Evolutionary conservation across 345 rosid genomes (phyloP).

Genomic region (Ailanthus altissimus): DNA sequence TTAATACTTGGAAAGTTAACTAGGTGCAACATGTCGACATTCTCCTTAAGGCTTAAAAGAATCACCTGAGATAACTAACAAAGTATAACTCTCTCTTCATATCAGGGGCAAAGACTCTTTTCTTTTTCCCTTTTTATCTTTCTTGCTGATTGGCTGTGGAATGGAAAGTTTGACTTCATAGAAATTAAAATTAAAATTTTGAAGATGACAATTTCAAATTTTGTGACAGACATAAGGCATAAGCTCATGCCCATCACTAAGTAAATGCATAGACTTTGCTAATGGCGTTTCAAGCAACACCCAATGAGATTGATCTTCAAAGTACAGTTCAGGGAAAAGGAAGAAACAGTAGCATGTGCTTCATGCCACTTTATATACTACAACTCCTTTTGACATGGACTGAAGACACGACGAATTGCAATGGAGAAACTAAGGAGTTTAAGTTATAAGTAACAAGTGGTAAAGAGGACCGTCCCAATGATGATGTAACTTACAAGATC

Average conservation of each 20-base stretch:
- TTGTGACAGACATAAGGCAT: not conserved
- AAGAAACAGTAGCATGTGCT: not conserved
- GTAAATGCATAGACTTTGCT: not conserved
- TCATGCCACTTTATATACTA: not conserved
- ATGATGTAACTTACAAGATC: constrained; percentile 42
- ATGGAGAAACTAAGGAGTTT: not conserved
- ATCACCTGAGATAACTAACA: not conserved
- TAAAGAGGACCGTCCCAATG: not conserved
- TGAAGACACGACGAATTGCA: not conserved
- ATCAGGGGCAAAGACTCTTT: not conserved
- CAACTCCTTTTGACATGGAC: not conserved
- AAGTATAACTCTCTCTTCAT: not conserved
- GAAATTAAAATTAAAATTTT: not conserved
- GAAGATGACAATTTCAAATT: not conserved
- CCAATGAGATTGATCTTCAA: not conserved
- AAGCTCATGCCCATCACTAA: not conserved
- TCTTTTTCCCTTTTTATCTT: not conserved
- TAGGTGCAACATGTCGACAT: not conserved
- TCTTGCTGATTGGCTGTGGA: not conserved
- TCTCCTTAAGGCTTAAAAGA: not conserved
- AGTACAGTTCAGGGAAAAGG: not conserved
- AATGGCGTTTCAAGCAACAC: not conserved
- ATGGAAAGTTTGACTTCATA: not conserved
- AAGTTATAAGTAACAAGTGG: not conserved
- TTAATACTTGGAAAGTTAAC: not conserved